Base-by-base conservation (phyloP, 352 stramenopile species). In the Pythium scleroteichum region DNA sequence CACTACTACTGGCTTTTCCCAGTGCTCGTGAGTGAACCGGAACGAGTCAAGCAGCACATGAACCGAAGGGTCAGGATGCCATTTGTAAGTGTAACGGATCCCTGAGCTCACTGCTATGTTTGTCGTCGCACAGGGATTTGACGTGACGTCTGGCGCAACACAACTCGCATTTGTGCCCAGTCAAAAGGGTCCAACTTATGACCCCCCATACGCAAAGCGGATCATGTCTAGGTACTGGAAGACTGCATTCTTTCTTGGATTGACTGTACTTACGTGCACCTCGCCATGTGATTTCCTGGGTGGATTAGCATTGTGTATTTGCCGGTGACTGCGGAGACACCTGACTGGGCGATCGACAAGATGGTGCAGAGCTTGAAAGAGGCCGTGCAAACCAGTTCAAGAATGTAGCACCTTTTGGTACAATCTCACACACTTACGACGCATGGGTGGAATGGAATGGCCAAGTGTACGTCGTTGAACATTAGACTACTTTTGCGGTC, bases 1-100 rank as follows among this genome's bases (percentile, higher is more conserved):
- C 85, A 95, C 70, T 89, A 82, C 59, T 95, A 88, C 56, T 95
- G 85, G 85, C 59, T 95, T 14, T 93, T 92, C 40, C 85, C 85
- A 3, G 77, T 95, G 45, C 73, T 87, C 39, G 78, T 90, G 39
- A 68, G 80, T 10, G 75, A 74, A 2, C 85, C 85, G 12, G 55
- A 69, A 35, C 53, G 66, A 22, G 75, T 93, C 33, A 72, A 79
- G 39, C 68, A 62, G 38, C 80, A 77, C 71, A 93, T 95, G 85
- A 90, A 91, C 68, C 64, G 79, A 35, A 70, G 84, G 44, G 82
- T 92, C 10, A 35, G 29, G 5, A 35, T n/a, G n/a, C n/a, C n/a
- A n/a, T n/a, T n/a, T n/a, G n/a, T n/a, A n/a, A n/a, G n/a, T n/a
- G n/a, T n/a, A n/a, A n/a, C n/a, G n/a, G n/a, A n/a, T n/a, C n/a